Evolutionary conservation across 768 basidiomycete species (phyloP).

Genomic region (Termitomyces sp.): DNA sequence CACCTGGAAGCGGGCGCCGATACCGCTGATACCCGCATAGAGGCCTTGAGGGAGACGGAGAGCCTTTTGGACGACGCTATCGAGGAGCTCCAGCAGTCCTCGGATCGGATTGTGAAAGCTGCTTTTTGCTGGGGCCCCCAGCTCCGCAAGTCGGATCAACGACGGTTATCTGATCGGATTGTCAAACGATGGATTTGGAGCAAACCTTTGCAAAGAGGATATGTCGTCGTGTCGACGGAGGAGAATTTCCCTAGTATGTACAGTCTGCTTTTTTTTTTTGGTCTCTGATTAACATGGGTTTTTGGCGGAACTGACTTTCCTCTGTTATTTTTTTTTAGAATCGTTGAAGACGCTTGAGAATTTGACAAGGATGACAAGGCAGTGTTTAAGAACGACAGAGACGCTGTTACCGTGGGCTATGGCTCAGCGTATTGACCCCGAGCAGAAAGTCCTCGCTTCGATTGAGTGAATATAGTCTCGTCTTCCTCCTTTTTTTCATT

Average conservation of each 20-base stretch:
- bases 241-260: background rate
- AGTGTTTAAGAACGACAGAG: background rate
- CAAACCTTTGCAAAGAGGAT: too few species aligned
- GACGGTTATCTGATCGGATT: background rate
- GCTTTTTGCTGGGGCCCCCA: too few species aligned
- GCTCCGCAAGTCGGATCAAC: too few species aligned
- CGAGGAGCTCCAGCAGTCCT: background rate
- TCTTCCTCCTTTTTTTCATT: too few species aligned
- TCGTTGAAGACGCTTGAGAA: background rate
- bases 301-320: background rate
- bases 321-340: background rate
- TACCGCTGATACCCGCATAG: background rate
- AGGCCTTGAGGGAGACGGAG: background rate
- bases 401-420: background rate
- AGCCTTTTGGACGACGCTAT: background rate
- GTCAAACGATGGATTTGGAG: background rate
- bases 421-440: background rate
- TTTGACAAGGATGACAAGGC: background rate
- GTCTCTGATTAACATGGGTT: too few species aligned
- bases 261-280: too few species aligned
- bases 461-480: background rate
- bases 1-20: too few species aligned
- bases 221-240: background rate
- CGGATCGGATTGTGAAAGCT: background rate
- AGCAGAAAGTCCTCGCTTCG: background rate